A percentile compares a stretch with the other conserved stretches of the same genome.
Conservation (phyloP, 2,329 filamentous ascomycete genomes). For the Endocalyx cinctus region DNA sequence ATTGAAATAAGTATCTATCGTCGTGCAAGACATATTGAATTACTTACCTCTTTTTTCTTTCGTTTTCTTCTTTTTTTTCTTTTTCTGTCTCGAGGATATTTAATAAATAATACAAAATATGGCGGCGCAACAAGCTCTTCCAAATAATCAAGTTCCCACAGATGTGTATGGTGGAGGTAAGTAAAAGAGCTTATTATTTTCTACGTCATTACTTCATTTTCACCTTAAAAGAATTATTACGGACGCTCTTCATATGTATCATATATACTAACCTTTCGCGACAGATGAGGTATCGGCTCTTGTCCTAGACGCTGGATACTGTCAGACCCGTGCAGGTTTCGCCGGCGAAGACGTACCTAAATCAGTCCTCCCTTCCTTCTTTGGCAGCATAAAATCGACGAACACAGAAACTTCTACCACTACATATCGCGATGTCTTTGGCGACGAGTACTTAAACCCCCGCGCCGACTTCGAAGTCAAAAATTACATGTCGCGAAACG, state of each 20-base stretch:
- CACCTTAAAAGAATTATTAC: too few species aligned
- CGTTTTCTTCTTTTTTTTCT: too few species aligned
- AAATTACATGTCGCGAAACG: constrained; percentile 79
- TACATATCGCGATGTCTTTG: constrained; percentile 61
- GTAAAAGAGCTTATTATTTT: constrained; percentile 5
- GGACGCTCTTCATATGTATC: too few species aligned
- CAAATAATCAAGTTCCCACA: constrained; percentile 23
- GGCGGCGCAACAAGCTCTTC: constrained; percentile 24
- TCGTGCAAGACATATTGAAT: too few species aligned
- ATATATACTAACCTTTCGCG: constrained; percentile 13
- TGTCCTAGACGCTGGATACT: constrained; percentile 92
- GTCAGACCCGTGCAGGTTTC: constrained; percentile 87
- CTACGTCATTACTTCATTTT: too few species aligned
- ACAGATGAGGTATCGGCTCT: constrained; percentile 95
- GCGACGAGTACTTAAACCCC: constrained; percentile 84
- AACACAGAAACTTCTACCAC: constrained; percentile 35
- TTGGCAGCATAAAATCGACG: constrained; percentile 57
- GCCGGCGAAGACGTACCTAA: constrained; percentile 97
- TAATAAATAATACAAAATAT: too few species aligned
- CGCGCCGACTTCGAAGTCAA: constrained; percentile 73
- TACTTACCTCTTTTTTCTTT: too few species aligned
- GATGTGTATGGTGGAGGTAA: constrained; percentile 28
- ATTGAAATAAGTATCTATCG: too few species aligned
- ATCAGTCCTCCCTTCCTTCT: constrained; percentile 85
- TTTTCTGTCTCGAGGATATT: too few species aligned